A percentile compares a stretch with the other conserved stretches of the same genome.
These are phyloP conservation scores for Trametes sp. DNA, from an alignment of 1,284 basidiomycete genomes.

Conservation along the genomic window DNA sequence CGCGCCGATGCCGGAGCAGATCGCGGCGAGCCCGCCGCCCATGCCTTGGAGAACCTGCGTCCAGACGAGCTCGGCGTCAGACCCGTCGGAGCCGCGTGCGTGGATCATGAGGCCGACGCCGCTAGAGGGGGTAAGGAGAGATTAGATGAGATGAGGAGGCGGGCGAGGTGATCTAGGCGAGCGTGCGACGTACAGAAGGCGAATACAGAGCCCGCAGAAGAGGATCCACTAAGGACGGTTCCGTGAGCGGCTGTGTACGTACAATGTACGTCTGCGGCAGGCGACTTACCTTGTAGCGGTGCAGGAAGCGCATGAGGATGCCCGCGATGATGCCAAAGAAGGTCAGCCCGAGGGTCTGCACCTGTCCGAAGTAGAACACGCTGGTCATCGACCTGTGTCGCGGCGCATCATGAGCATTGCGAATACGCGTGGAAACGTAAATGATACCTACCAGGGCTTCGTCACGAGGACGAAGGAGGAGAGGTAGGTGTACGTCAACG, in stretches of 20 bases:
- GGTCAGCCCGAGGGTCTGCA: conserved; percentile 68
- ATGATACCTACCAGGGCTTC: conserved; percentile 56
- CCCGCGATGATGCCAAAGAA: conserved; percentile 73
- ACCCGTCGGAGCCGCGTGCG: conserved; percentile 68
- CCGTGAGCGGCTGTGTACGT: neutral
- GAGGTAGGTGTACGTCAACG: conserved; percentile 66
- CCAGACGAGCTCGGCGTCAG: conserved; percentile 67
- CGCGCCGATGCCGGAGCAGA: conserved; percentile 76
- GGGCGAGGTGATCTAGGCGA: conserved; percentile 9
- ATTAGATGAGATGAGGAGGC: neutral
- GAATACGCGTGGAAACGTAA: no score
- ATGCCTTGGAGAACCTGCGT: conserved; percentile 81
- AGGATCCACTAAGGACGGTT: conserved; percentile 58
- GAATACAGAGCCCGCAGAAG: conserved; percentile 71
- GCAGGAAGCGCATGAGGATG: conserved; percentile 58
- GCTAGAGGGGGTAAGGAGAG: conserved; percentile 35
- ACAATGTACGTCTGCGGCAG: neutral
- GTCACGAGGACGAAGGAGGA: conserved; percentile 68
- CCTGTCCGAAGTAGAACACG: conserved; percentile 61
- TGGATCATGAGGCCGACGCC: conserved; percentile 80
- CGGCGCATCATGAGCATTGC: neutral
- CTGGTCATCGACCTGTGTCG: conserved; percentile 55
- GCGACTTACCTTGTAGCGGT: conserved; percentile 57
- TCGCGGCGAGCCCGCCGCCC: conserved; percentile 82
- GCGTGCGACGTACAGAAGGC: conserved; percentile 52